Percentiles rank a stretch among this genome's conserved stretches.
Conservation (phyloP, 1,139 yeast genomes). For the Taphrina pruni region DNA sequence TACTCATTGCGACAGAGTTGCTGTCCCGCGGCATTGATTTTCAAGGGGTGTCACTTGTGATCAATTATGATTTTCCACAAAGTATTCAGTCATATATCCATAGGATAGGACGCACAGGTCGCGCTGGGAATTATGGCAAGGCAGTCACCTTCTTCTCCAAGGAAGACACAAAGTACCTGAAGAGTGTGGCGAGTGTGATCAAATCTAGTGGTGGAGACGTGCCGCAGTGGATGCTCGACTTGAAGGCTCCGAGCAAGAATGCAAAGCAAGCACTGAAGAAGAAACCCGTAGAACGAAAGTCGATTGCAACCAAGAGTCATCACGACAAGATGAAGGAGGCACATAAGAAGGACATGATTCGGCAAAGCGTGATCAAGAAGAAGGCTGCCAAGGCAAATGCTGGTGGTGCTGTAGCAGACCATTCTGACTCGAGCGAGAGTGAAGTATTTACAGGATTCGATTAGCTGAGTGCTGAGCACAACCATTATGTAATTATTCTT, state of each 20-base stretch:
- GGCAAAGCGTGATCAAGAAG: slow-evolving; percentile 27
- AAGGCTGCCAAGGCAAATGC: slow-evolving; percentile 8
- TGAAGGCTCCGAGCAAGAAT: slow-evolving; percentile 70
- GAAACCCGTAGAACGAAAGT: slow-evolving; percentile 53
- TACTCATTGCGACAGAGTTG: slow-evolving; percentile 93
- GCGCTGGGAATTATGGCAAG: slow-evolving; percentile 85
- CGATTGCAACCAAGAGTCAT: slow-evolving; percentile 38
- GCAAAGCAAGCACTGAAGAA: slow-evolving; percentile 70
- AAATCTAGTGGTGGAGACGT: slow-evolving; percentile 81
- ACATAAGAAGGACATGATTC: slow-evolving; percentile 40
- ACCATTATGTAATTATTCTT: too few relatives aligned
- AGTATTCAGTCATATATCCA: slow-evolving; percentile 95
- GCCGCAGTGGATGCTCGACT: slow-evolving; percentile 80
- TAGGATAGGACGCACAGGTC: slow-evolving; percentile 97
- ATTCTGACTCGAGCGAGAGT: slow-evolving; percentile 1
- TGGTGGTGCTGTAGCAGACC: neutral
- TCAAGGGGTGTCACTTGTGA: slow-evolving; percentile 90
- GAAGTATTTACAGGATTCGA: slow-evolving; percentile 25
- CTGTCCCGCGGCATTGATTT: slow-evolving; percentile 96
- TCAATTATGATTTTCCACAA: slow-evolving; percentile 95
- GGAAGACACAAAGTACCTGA: slow-evolving; percentile 76
- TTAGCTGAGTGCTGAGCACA: neutral
- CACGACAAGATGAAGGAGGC: slow-evolving; percentile 40
- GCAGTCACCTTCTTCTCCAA: slow-evolving; percentile 94
- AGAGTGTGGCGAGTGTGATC: slow-evolving; percentile 87